Conservation (phyloP, 2,329 filamentous ascomycete genomes). For the Clarireedia paspali region DNA sequence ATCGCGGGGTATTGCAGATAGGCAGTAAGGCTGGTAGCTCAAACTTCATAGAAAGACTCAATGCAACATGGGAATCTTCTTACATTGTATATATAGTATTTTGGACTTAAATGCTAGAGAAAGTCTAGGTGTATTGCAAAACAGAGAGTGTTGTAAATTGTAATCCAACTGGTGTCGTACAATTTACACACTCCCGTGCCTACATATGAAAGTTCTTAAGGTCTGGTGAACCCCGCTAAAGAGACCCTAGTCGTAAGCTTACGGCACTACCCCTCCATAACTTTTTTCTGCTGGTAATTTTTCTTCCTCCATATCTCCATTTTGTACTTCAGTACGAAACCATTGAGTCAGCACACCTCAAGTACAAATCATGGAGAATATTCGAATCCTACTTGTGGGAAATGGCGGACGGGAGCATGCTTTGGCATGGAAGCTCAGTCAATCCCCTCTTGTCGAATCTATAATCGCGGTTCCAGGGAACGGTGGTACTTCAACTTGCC, state of each 20-base stretch:
- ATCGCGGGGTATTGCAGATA: not conserved
- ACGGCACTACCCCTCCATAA: not conserved
- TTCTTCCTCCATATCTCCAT: not conserved
- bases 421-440: conserved; percentile 85
- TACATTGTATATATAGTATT: too few relatives aligned
- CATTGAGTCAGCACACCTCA: not conserved
- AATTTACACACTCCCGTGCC: too few relatives aligned
- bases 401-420: conserved; percentile 94
- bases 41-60: not conserved
- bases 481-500: conserved; percentile 67
- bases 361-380: conserved; percentile 14
- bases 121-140: too few relatives aligned
- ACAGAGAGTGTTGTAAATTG: too few relatives aligned
- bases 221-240: not conserved
- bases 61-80: too few relatives aligned
- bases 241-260: not conserved
- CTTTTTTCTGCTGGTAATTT: not conserved
- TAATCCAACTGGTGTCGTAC: too few relatives aligned
- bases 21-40: not conserved
- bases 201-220: not conserved
- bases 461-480: conserved; percentile 73
- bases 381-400: conserved; percentile 74
- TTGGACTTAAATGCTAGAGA: too few relatives aligned
- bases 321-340: not conserved
- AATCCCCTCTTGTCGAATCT: conserved; percentile 69